Conservation (phyloP, 2,329 filamentous ascomycete species). For the Scytalidium lignicola region DNA sequence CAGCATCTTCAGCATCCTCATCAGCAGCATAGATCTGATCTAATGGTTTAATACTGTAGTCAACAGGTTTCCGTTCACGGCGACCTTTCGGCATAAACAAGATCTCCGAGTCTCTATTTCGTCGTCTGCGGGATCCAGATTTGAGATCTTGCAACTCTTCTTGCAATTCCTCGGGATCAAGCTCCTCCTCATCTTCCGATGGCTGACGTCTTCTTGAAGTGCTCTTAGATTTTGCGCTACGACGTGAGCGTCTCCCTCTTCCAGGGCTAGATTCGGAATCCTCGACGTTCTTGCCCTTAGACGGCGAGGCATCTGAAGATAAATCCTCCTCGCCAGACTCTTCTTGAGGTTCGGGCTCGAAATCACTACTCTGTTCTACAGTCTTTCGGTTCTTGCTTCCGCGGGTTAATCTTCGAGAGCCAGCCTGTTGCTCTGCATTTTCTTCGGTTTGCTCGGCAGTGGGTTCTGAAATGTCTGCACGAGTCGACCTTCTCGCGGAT, state of each 20-base stretch:
- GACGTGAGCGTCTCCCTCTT: conserved; percentile 38
- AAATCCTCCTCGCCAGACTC: conserved; percentile 50
- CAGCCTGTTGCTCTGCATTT: conserved; percentile 32
- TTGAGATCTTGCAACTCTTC: conserved; percentile 61
- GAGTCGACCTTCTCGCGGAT: conserved; percentile 30
- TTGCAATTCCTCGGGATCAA: conserved; percentile 60
- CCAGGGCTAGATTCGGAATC: conserved; percentile 42
- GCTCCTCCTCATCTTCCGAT: conserved; percentile 52
- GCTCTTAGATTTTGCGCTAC: conserved; percentile 36
- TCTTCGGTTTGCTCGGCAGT: conserved; percentile 35
- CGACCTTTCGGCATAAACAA: conserved; percentile 54
- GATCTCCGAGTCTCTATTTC: conserved; percentile 46
- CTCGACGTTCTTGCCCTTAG: conserved; percentile 29
- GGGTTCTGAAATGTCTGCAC: conserved; percentile 29
- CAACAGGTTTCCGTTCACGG: conserved; percentile 61
- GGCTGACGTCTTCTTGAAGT: conserved; percentile 37
- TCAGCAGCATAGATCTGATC: conserved; percentile 68
- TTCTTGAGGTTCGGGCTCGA: conserved; percentile 24
- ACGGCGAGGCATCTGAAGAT: conserved; percentile 28
- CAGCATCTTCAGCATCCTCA: conserved; percentile 62
- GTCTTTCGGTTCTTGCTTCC: conserved; percentile 19
- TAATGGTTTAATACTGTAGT: conserved; percentile 82
- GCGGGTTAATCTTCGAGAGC: conserved; percentile 25
- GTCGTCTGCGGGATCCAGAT: conserved; percentile 38
- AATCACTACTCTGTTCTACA: conserved; percentile 27